Conservation (phyloP, 768 basidiomycete species). For the Boletus vermiculosoides region DNA sequence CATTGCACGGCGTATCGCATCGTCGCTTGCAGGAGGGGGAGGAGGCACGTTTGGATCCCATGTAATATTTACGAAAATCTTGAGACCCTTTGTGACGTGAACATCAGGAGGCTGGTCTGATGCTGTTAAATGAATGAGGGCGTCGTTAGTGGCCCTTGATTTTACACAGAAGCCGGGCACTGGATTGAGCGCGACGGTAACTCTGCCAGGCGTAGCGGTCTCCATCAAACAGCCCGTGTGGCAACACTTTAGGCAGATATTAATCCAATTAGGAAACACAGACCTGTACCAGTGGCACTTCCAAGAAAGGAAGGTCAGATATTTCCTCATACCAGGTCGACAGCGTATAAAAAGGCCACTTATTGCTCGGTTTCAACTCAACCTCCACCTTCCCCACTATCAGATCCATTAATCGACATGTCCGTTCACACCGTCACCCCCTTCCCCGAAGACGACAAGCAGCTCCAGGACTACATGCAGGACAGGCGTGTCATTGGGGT, state of each 20-base stretch:
- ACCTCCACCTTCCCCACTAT: background rate
- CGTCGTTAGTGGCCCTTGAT: slow-evolving; percentile 45
- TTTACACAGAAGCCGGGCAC: slow-evolving; percentile 73
- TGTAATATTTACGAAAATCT: slow-evolving; percentile 74
- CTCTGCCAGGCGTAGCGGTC: slow-evolving; percentile 14
- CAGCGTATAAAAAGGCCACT: slow-evolving; percentile 28
- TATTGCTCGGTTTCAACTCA: background rate
- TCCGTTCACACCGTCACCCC: slow-evolving; percentile 52
- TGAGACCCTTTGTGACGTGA: slow-evolving; percentile 46
- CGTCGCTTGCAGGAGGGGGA: slow-evolving; percentile 60
- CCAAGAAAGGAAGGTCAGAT: background rate
- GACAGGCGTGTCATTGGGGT: slow-evolving; percentile 81
- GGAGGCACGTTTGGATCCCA: slow-evolving; percentile 69
- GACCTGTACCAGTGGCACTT: background rate
- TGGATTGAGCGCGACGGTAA: slow-evolving; percentile 47
- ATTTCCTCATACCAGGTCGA: background rate
- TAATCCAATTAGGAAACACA: slow-evolving; percentile 7
- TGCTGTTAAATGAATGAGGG: slow-evolving; percentile 23
- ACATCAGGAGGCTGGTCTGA: slow-evolving; percentile 2
- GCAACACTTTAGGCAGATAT: background rate
- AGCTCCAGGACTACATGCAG: slow-evolving; percentile 71
- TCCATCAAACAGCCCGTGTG: slow-evolving; percentile 18
- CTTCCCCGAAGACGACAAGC: slow-evolving; percentile 60
- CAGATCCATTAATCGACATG: slow-evolving; percentile 8
- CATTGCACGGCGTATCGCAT: slow-evolving; percentile 59